Conservation (phyloP, 345 rosid genomes). For the Lepidium sativum region DNA sequence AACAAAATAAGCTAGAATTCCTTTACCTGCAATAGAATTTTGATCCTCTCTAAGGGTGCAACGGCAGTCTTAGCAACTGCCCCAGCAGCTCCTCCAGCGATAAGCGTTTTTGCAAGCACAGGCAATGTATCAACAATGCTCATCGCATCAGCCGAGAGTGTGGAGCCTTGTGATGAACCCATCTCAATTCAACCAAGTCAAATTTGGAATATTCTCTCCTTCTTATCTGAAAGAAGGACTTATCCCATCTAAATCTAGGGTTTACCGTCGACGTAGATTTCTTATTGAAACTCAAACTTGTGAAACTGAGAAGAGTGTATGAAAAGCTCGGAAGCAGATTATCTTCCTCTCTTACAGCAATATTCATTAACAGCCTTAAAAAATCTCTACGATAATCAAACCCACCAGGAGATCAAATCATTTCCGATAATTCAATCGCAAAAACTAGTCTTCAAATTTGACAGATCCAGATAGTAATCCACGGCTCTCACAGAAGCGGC, state of each 20-base stretch:
- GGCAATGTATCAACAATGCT: constrained; percentile 68
- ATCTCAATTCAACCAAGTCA: constrained; percentile 25
- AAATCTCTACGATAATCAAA: constrained; percentile 13
- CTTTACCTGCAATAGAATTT: constrained; percentile 83
- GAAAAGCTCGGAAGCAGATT: constrained; percentile 59
- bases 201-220: constrained; percentile 22
- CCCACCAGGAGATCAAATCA: constrained; percentile 11
- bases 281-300: constrained; percentile 30
- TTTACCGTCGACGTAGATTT: constrained; percentile 32
- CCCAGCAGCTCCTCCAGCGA: constrained; percentile 96
- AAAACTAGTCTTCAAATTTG: not conserved
- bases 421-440: not conserved
- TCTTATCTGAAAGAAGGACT: constrained; percentile 45
- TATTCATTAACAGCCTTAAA: constrained; percentile 61
- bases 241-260: constrained; percentile 91
- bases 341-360: constrained; percentile 34
- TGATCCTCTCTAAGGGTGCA: constrained; percentile 86
- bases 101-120: constrained; percentile 73
- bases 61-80: constrained; percentile 86
- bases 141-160: constrained; percentile 56
- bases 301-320: constrained; percentile 43
- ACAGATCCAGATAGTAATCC: constrained; percentile 18
- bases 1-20: not conserved
- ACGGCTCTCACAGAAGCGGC: not conserved
- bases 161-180: constrained; percentile 67